Conservation (phyloP, 352 stramenopile species). For the Phytophthora tentaculata region DNA sequence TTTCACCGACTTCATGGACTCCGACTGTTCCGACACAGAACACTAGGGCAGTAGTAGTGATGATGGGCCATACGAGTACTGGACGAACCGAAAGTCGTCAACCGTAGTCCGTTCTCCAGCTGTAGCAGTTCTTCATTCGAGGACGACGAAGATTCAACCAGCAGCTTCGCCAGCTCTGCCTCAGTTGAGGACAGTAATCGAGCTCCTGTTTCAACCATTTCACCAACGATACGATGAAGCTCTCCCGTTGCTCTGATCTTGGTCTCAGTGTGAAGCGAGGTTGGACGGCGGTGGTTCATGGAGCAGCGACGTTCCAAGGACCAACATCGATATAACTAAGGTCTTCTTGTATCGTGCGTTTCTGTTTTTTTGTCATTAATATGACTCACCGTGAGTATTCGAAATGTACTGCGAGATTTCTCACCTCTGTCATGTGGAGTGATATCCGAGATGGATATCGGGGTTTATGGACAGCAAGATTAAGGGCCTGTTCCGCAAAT, state of each 20-base stretch:
- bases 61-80: constrained; percentile 23
- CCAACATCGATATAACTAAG: constrained; percentile 17
- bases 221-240: neutral
- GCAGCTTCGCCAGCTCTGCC: neutral
- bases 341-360: no score
- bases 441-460: no score
- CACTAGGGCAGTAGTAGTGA: constrained; percentile 6
- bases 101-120: constrained; percentile 22
- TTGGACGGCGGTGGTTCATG: constrained; percentile 2
- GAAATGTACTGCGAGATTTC: no score
- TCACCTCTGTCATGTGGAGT: no score
- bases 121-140: constrained; percentile 22
- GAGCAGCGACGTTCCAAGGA: constrained; percentile 3
- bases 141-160: constrained; percentile 1
- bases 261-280: neutral
- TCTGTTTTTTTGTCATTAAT: no score
- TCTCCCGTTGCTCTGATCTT: constrained; percentile 10
- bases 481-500: no score
- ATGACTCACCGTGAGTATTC: no score
- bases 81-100: constrained; percentile 12
- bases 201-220: neutral
- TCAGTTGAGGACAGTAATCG: neutral
- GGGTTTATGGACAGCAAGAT: no score
- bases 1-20: constrained; percentile 22
- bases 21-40: constrained; percentile 2